These are phyloP conservation scores for Pyrenochaeta sp. DNA, from an alignment of 2,329 filamentous ascomycete genomes.

Conservation along the genomic window DNA sequence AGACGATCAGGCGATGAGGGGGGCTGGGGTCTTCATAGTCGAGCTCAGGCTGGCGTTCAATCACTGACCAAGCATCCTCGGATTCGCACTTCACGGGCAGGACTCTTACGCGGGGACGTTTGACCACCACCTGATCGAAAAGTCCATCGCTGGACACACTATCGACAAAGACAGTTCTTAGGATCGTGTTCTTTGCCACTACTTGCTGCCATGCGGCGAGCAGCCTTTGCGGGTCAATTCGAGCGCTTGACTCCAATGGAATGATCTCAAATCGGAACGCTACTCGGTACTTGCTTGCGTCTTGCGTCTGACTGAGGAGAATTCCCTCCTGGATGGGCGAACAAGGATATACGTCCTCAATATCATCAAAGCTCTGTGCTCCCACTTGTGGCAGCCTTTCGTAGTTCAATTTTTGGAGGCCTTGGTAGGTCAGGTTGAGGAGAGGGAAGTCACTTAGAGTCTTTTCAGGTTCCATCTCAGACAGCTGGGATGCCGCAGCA, in stretches of 20 bases:
- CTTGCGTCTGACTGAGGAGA: constrained; percentile 4
- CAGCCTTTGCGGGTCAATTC: too few relatives aligned
- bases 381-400: constrained; percentile 8
- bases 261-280: too few relatives aligned
- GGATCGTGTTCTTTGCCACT: too few relatives aligned
- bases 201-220: too few relatives aligned
- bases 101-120: too few relatives aligned
- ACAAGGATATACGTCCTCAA: constrained; percentile 22
- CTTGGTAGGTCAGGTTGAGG: constrained; percentile 20
- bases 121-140: too few relatives aligned
- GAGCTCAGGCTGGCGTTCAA: too few relatives aligned
- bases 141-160: too few relatives aligned
- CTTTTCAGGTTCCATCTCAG: too few relatives aligned
- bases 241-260: too few relatives aligned
- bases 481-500: too few relatives aligned
- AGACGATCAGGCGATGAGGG: constrained; percentile 20
- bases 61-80: neutral
- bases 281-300: constrained; percentile 1
- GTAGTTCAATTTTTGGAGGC: constrained; percentile 10
- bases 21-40: constrained; percentile 3
- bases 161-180: too few relatives aligned
- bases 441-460: constrained; percentile 27
- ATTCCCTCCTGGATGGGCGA: constrained; percentile 21
- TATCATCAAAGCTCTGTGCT: constrained; percentile 5
- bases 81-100: neutral